Conservation (phyloP, 78 protist species). For the Dictyostelium capitatum region DNA sequence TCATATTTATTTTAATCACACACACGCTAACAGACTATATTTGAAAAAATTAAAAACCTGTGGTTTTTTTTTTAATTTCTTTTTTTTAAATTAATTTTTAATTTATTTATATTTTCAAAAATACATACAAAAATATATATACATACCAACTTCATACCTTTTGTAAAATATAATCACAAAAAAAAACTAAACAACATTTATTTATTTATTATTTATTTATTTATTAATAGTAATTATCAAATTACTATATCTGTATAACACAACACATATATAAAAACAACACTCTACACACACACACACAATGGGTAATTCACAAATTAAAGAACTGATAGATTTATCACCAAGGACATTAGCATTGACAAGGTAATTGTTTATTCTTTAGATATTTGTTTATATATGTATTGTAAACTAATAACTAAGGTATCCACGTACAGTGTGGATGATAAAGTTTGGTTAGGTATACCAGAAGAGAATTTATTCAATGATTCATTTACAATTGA, state of each 20-base stretch:
- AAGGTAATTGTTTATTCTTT: constrained; percentile 5
- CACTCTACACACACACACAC: too few relatives aligned
- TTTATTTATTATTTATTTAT: background rate
- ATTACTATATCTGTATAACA: background rate
- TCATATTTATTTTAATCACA: too few relatives aligned
- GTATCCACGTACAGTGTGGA: constrained; percentile 78
- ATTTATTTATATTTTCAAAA: too few relatives aligned
- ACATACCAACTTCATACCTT: too few relatives aligned
- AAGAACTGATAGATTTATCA: constrained; percentile 71
- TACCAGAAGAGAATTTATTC: constrained; percentile 82
- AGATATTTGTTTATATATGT: background rate
- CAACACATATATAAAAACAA: background rate
- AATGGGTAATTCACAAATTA: constrained; percentile 44
- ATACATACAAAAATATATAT: too few relatives aligned
- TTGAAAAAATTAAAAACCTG: too few relatives aligned
- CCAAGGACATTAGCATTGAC: constrained; percentile 71
- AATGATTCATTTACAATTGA: constrained; percentile 85
- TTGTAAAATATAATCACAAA: too few relatives aligned
- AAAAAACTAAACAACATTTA: too few relatives aligned
- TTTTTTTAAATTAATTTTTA: too few relatives aligned
- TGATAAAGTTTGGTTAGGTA: constrained; percentile 83
- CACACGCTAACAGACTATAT: too few relatives aligned
- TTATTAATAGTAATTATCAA: background rate
- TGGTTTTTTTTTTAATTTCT: too few relatives aligned
- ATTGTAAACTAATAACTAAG: background rate